Percentiles rank a stretch among this genome's conserved stretches.
phyloP scores from a whole-genome alignment of 768 basidiomycete genomes.

The Agrocybe pediades region DNA sequence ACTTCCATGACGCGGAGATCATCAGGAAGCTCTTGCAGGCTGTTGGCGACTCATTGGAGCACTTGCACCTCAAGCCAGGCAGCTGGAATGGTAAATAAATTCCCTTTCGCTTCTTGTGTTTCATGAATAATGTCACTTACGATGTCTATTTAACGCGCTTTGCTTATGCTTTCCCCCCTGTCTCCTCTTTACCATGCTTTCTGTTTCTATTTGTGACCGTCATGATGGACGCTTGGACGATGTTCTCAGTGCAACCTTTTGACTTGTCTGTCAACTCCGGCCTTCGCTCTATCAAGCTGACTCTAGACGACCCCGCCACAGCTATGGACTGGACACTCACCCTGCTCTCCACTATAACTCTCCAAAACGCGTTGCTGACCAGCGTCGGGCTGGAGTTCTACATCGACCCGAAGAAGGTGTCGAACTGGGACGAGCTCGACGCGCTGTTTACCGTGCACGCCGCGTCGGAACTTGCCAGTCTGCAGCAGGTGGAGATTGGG shows the following conservation, averaged over 20 bases:
- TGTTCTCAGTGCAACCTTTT: conserved; percentile 34
- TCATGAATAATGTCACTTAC: neutral
- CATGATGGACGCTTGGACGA: too few relatives aligned
- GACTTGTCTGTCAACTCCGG: conserved; percentile 34
- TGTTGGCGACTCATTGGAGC: conserved; percentile 38
- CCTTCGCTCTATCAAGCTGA: conserved; percentile 40
- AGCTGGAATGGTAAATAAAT: conserved; percentile 37
- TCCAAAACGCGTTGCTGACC: conserved; percentile 23
- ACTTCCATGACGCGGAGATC: conserved; percentile 36
- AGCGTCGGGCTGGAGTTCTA: conserved; percentile 43
- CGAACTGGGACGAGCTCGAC: conserved; percentile 36
- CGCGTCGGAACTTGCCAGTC: conserved; percentile 25
- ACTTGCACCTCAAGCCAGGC: conserved; percentile 46
- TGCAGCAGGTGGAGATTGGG: conserved; percentile 41
- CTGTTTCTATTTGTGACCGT: too few relatives aligned
- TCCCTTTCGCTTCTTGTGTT: neutral
- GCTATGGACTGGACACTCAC: conserved; percentile 40
- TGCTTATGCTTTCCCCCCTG: neutral
- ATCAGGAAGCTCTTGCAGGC: conserved; percentile 36
- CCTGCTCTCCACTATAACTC: conserved; percentile 31
- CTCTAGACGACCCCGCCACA: conserved; percentile 38
- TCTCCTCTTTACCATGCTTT: neutral
- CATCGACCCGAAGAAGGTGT: conserved; percentile 36
- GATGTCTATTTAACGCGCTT: conserved; percentile 2
- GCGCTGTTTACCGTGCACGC: conserved; percentile 33